phyloP scores from a whole-genome alignment of 1,139 yeast genomes.

The Yamadazyma buinensis region DNA sequence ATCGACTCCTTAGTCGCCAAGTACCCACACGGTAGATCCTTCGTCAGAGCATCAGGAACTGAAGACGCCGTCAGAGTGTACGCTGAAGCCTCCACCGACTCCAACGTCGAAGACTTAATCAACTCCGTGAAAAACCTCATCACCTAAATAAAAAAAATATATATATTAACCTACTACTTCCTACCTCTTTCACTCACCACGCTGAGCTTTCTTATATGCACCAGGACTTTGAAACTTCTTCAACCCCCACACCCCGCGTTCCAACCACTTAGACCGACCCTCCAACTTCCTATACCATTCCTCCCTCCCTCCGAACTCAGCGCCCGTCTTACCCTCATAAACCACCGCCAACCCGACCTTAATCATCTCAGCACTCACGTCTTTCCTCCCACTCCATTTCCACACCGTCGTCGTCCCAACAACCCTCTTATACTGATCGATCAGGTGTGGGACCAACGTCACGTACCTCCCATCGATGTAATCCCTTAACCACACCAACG shows the following conservation, averaged over 20 bases:
- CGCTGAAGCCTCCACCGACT: slow-evolving; percentile 70
- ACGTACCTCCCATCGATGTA: slow-evolving; percentile 65
- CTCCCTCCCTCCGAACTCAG: slow-evolving; percentile 83
- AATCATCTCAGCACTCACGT: slow-evolving; percentile 86
- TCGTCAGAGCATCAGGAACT: slow-evolving; percentile 97
- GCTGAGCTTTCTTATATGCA: slow-evolving; percentile 62
- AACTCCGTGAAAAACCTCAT: slow-evolving; percentile 30
- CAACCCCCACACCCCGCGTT: slow-evolving; percentile 71
- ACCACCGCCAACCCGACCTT: slow-evolving; percentile 80
- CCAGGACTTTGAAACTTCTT: slow-evolving; percentile 67
- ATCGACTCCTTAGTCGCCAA: slow-evolving; percentile 65
- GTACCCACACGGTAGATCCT: slow-evolving; percentile 69
- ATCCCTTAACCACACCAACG: slow-evolving; percentile 67
- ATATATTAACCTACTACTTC: too few relatives aligned
- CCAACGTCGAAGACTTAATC: slow-evolving; percentile 31
- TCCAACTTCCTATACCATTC: slow-evolving; percentile 56
- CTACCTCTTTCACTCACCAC: too few relatives aligned
- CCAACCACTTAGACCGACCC: slow-evolving; percentile 49
- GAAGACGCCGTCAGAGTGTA: slow-evolving; percentile 96
- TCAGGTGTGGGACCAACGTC: slow-evolving; percentile 68
- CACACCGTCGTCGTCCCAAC: slow-evolving; percentile 78
- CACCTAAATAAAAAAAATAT: too few relatives aligned
- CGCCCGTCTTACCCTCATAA: slow-evolving; percentile 76
- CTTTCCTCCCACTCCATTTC: slow-evolving; percentile 71
- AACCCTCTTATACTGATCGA: slow-evolving; percentile 87